Evolutionary conservation across 2,329 filamentous ascomycete species (phyloP).

Genomic region (Trichothecium sympodiale): DNA sequence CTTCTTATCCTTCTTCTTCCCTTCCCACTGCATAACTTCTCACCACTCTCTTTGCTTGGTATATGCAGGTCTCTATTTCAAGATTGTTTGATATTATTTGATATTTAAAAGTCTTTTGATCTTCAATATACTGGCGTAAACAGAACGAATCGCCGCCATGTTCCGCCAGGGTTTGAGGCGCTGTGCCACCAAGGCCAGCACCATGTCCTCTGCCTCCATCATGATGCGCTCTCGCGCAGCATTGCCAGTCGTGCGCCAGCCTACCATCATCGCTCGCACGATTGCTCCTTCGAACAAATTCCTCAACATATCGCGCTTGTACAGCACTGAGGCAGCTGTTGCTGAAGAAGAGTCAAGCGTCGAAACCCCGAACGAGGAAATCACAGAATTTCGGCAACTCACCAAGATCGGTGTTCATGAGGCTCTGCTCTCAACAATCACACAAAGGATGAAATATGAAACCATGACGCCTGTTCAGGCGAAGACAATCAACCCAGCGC

Average conservation of each 20-base stretch:
- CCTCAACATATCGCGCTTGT: constrained; percentile 17
- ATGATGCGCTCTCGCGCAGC: constrained; percentile 16
- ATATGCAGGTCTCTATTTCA: too few relatives aligned
- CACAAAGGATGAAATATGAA: constrained; percentile 60
- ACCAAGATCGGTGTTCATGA: constrained; percentile 42
- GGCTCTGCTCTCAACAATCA: constrained; percentile 58
- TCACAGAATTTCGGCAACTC: constrained; percentile 31
- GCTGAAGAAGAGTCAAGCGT: constrained; percentile 14
- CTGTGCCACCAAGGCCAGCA: constrained; percentile 24
- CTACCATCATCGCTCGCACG: constrained; percentile 9
- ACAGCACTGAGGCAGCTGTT: constrained; percentile 27
- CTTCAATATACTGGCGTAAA: too few relatives aligned
- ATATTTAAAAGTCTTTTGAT: too few relatives aligned
- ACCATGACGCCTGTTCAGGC: constrained; percentile 90
- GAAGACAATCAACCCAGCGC: constrained; percentile 67
- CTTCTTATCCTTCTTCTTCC: too few relatives aligned
- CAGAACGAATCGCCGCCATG: constrained; percentile 15
- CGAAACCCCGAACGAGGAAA: constrained; percentile 10
- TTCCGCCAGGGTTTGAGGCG: constrained; percentile 26
- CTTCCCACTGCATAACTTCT: too few relatives aligned
- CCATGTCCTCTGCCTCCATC: constrained; percentile 15
- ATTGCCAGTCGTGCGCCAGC: constrained; percentile 13
- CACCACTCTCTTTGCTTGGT: too few relatives aligned
- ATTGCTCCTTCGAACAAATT: constrained; percentile 11
- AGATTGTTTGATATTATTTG: too few relatives aligned